Percentiles rank a stretch among this genome's conserved stretches.
Conservation (phyloP, 192 early-diverging fungal genomes). For the Entophlyctis luteolus region DNA sequence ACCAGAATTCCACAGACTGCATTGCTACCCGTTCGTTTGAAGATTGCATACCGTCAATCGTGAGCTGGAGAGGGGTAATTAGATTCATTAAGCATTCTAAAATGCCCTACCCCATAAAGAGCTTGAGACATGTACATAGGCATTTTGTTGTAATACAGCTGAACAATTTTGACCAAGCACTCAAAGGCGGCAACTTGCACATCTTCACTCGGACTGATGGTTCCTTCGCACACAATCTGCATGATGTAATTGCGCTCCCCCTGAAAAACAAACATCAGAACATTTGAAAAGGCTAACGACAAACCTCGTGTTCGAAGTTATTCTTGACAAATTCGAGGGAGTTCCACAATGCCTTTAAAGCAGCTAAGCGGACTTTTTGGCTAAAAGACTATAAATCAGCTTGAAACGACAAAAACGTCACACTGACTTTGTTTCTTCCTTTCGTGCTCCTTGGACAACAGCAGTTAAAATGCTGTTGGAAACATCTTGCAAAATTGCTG, state of each 20-base stretch:
- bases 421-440: slow-evolving; percentile 75
- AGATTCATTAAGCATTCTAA: background rate
- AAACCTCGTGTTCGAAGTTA: slow-evolving; percentile 87
- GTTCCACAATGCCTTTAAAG: slow-evolving; percentile 87
- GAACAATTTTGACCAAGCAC: slow-evolving; percentile 95
- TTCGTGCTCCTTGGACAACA: slow-evolving; percentile 90
- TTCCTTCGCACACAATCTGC: slow-evolving; percentile 93
- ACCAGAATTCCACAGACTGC: slow-evolving; percentile 99
- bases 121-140: slow-evolving; percentile 95
- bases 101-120: slow-evolving; percentile 71
- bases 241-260: slow-evolving; percentile 97
- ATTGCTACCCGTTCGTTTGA: slow-evolving; percentile 84
- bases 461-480: slow-evolving; percentile 91
- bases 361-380: slow-evolving; percentile 74
- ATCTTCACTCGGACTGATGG: slow-evolving; percentile 60
- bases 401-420: background rate
- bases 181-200: slow-evolving; percentile 89
- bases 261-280: slow-evolving; percentile 31
- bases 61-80: slow-evolving; percentile 47
- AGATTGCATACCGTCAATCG: slow-evolving; percentile 86
- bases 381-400: slow-evolving; percentile 16
- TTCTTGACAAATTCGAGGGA: slow-evolving; percentile 90
- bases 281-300: background rate
- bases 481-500: slow-evolving; percentile 73
- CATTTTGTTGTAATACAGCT: slow-evolving; percentile 97